phyloP scores from a whole-genome alignment of 1,139 yeast species.

The Candida sanyaensis region DNA sequence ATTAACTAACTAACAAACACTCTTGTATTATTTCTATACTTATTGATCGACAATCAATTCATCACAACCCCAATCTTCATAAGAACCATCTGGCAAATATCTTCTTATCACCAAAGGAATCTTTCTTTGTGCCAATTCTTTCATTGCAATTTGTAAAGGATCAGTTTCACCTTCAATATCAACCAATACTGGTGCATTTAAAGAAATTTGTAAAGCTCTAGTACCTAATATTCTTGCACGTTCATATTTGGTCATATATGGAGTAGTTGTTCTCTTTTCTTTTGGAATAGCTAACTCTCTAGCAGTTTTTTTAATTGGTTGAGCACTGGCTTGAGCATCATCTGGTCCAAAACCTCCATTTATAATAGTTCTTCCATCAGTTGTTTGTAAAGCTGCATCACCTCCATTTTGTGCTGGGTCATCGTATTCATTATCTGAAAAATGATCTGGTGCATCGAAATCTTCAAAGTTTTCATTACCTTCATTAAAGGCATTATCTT shows the following conservation, averaged over 20 bases:
- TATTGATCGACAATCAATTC: conserved; percentile 89
- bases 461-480: conserved; percentile 80
- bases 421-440: conserved; percentile 61
- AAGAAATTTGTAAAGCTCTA: conserved; percentile 91
- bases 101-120: conserved; percentile 95
- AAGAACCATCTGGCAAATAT: conserved; percentile 94
- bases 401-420: conserved; percentile 29
- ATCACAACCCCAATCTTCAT: conserved; percentile 99
- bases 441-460: conserved; percentile 74
- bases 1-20: too few relatives aligned
- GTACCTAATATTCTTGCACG: conserved; percentile 97
- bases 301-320: conserved; percentile 48
- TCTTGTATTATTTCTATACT: conserved; percentile 2
- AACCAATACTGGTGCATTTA: conserved; percentile 97
- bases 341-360: conserved; percentile 68
- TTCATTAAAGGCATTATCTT: conserved; percentile 66
- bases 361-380: conserved; percentile 73
- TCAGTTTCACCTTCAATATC: conserved; percentile 99
- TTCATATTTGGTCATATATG: conserved; percentile 98
- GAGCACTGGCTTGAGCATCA: conserved; percentile 50
- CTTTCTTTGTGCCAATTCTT: conserved; percentile 91
- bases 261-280: conserved; percentile 90
- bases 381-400: conserved; percentile 58
- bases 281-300: conserved; percentile 87
- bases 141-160: conserved; percentile 97